Base-by-base conservation (phyloP, 805 yeast species). In the Blastobotrys muscicola region DNA sequence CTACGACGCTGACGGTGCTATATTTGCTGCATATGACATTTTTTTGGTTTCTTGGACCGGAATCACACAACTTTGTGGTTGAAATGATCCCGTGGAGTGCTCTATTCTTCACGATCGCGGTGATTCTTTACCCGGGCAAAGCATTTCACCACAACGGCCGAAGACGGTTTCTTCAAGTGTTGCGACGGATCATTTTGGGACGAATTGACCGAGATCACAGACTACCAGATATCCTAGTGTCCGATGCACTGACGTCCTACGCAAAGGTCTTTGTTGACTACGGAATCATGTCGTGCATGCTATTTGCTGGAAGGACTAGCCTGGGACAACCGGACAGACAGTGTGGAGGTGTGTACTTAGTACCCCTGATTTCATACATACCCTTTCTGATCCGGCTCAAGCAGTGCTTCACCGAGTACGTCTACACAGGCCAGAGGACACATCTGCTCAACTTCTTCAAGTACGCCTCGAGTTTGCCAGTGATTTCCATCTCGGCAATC, bases 181-280 rank as follows among this genome's bases (percentile, higher is more conserved):
- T 65, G 2, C 64, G 63, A 41, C 65, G 94, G 41, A 66, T 84
- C 3, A 41, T 72, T 4, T 41, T 57, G 2, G 94, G 94, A 2
- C 68, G 70, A 2, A 76, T 85, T 29, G 81, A 82, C 54, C 53
- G 61, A 11, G 71, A 72, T 11, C 47, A 57, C 34, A 67, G 95
- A 53, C 75, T 83, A 12, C 82, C 84, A 44, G 97, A 90, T 58
- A 83, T 90, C 33, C 62, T 92, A 38, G 59, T 89, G 10, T 77
- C 95, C 6, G 98, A 90, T 65, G 78, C 87, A 4, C 66, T 92
- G 38, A 82, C 94, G 0, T 86, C 96, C 0, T 86, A 82, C 58
- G 68, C 85, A 3, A 79, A 78, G 56, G 83, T 86, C 0, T 54
- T 85, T 39, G 80, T 83, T 38, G 97, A 92, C 60, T 63, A 82